Evolutionary conservation across 2,329 filamentous ascomycete species (phyloP).

Genomic region (Talaromyces atroroseus): DNA sequence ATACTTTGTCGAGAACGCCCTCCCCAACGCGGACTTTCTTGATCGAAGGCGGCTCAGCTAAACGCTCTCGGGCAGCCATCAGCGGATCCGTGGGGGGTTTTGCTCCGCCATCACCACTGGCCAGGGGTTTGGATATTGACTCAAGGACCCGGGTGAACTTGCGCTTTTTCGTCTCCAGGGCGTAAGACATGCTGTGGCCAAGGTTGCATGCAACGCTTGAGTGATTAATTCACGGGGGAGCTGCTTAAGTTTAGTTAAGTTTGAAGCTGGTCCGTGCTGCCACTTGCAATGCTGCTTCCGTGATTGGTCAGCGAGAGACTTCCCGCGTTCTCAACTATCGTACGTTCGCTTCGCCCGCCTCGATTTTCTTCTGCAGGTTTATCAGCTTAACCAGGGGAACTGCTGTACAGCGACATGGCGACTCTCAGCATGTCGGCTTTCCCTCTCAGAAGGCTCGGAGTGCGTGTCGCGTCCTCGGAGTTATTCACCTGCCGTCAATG

Average conservation of each 20-base stretch:
- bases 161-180: slow-evolving; percentile 42
- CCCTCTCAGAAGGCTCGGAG: slow-evolving; percentile 30
- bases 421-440: slow-evolving; percentile 27
- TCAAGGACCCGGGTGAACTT: slow-evolving; percentile 45
- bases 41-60: slow-evolving; percentile 23
- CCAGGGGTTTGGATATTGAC: slow-evolving; percentile 35
- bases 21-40: slow-evolving; percentile 31
- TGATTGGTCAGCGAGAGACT: slow-evolving; percentile 10
- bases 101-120: slow-evolving; percentile 16
- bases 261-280: background rate
- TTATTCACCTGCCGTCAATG: slow-evolving; percentile 41
- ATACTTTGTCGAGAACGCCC: slow-evolving; percentile 16
- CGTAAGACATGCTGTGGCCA: slow-evolving; percentile 34
- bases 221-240: background rate
- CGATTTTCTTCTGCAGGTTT: background rate
- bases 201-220: background rate
- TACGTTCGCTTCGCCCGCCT: background rate
- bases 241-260: background rate
- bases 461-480: slow-evolving; percentile 30
- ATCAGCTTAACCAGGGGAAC: background rate
- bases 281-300: background rate
- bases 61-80: slow-evolving; percentile 21
- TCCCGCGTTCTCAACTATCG: background rate
- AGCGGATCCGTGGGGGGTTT: slow-evolving; percentile 19
- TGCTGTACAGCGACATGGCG: slow-evolving; percentile 24